Evolutionary conservation across 768 basidiomycete species (phyloP), one percentile per base, ranked within the genome.

Genomic region (Favolaschia claudopus): DNA sequence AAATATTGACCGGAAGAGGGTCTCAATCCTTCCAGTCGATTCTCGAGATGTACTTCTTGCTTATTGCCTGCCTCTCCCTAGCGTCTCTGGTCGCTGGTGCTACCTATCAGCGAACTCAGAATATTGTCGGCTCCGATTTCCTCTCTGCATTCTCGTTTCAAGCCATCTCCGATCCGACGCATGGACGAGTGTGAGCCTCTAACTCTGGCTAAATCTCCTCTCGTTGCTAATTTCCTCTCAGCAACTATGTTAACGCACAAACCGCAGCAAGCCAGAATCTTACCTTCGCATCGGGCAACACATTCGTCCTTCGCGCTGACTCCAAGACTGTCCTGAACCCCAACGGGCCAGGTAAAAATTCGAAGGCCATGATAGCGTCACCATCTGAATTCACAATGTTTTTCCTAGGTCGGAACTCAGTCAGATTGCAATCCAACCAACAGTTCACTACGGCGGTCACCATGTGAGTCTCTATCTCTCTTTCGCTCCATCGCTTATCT

Each of bases 141-240:
- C 76, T 84, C 55, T 71, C 74, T n/a, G 69, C 76, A 10, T 89
- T 89, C 65, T 60, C 67, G 5, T 79, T 79, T 64, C 66, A 85
- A 64, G 75, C 76, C 19, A 80, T 84, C 36, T 15, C 81, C 1
- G 89, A 89, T 65, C 88, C 88, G 5, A 89, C 88, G 7, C 77
- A 87, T 60, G 88, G 88, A 27, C 78, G 87, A 49, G 89, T 91
- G 88, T 79, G 71, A 55, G 78, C n/a, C n/a, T n/a, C n/a, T n/a
- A n/a, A n/a, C n/a, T n/a, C n/a, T n/a, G n/a, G n/a, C n/a, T n/a
- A n/a, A n/a, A n/a, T n/a, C n/a, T n/a, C n/a, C n/a, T n/a, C n/a
- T n/a, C n/a, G n/a, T n/a, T n/a, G n/a, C n/a, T n/a, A n/a, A n/a
- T n/a, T n/a, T n/a, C n/a, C n/a, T n/a, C n/a, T 40, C 38, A 82